Percentiles rank a stretch among this genome's conserved stretches.
Conservation (phyloP, 352 stramenopile species). For the Phytophthora macrochlamydospora region DNA sequence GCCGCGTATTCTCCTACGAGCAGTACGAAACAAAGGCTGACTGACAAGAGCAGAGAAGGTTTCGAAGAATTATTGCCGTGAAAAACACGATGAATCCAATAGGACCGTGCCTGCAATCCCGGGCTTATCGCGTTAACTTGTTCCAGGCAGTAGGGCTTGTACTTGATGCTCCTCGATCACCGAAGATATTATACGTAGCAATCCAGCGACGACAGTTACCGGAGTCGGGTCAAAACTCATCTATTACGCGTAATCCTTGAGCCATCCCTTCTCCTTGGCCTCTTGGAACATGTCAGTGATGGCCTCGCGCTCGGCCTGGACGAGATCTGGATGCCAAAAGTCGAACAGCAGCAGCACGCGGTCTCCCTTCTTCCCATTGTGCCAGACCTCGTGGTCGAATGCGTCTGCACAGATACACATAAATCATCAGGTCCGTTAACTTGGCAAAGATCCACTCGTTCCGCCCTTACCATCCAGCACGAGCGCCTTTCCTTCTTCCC, state of each 20-base stretch:
- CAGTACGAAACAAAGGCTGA: neutral
- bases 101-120: no score
- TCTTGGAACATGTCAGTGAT: conserved; percentile 77
- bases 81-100: neutral
- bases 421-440: neutral
- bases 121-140: neutral
- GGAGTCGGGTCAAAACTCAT: no score
- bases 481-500: conserved; percentile 80
- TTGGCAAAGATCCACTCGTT: no score
- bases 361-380: conserved; percentile 62
- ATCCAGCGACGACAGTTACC: neutral
- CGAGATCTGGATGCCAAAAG: conserved; percentile 74
- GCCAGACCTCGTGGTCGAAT: conserved; percentile 87
- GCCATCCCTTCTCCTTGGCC: conserved; percentile 77
- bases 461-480: conserved; percentile 72
- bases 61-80: conserved; percentile 30
- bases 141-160: conserved; percentile 19
- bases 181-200: neutral
- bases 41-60: neutral
- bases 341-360: conserved; percentile 90
- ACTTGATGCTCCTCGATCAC: neutral
- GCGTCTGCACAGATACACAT: conserved; percentile 43
- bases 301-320: conserved; percentile 57
- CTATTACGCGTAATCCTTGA: conserved; percentile 57
- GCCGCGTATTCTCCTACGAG: conserved; percentile 6